Evolutionary conservation across 2,329 filamentous ascomycete genomes (phyloP).

Genomic region (Arthroderma sp.): DNA sequence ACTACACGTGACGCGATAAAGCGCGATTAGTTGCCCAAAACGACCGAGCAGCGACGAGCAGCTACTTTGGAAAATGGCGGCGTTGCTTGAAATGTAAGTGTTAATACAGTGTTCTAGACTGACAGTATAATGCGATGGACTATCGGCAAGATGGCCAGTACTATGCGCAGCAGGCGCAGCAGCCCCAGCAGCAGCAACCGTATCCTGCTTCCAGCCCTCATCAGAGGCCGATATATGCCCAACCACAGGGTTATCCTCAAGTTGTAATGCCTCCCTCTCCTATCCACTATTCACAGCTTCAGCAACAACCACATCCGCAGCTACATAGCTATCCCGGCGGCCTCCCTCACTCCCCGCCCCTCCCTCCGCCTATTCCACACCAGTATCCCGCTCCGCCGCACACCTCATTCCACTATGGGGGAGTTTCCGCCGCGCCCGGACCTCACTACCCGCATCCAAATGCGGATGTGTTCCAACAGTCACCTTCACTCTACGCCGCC

Average conservation of each 20-base stretch:
- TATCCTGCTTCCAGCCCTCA: slow-evolving; percentile 18
- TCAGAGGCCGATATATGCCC: slow-evolving; percentile 23
- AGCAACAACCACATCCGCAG: slow-evolving; percentile 21
- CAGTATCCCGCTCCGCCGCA: slow-evolving; percentile 17
- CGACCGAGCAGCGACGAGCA: too few relatives aligned
- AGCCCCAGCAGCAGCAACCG: slow-evolving; percentile 20
- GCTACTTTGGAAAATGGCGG: too few relatives aligned
- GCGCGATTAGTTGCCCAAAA: too few relatives aligned
- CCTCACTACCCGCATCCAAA: slow-evolving; percentile 13
- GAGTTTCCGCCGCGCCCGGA: slow-evolving; percentile 12
- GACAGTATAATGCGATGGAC: too few relatives aligned
- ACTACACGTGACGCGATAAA: too few relatives aligned
- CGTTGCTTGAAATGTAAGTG: too few relatives aligned
- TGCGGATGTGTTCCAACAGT: slow-evolving; percentile 10
- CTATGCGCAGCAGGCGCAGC: slow-evolving; percentile 14
- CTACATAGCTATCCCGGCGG: slow-evolving; percentile 15
- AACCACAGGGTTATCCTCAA: slow-evolving; percentile 22
- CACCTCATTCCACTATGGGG: slow-evolving; percentile 19
- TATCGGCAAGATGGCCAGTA: slow-evolving; percentile 27
- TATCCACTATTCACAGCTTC: slow-evolving; percentile 21
- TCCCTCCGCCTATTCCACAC: slow-evolving; percentile 20
- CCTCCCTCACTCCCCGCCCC: slow-evolving; percentile 22
- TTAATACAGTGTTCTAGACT: too few relatives aligned
- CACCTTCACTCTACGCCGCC: background rate
- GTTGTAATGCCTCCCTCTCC: slow-evolving; percentile 21